Evolutionary conservation across 805 yeast genomes (phyloP).

Genomic region (Starmerella potacharoeniae): DNA sequence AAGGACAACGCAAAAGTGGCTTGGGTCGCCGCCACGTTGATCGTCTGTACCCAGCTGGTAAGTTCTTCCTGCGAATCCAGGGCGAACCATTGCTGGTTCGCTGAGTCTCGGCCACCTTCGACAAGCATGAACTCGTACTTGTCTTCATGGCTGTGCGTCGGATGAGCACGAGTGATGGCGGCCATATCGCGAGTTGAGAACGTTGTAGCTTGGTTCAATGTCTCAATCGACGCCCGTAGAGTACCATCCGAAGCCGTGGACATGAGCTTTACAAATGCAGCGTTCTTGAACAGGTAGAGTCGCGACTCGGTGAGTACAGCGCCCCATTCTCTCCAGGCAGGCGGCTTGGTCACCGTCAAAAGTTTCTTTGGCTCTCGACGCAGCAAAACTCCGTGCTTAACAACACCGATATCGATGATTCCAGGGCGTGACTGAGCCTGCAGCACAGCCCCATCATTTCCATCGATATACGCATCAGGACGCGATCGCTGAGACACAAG

Average conservation of each 20-base stretch:
- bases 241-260: constrained; percentile 6
- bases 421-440: constrained; percentile 29
- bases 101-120: constrained; percentile 25
- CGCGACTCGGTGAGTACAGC: constrained; percentile 33
- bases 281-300: constrained; percentile 33
- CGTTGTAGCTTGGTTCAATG: constrained; percentile 31
- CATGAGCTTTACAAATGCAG: constrained; percentile 24
- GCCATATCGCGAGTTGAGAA: constrained; percentile 33
- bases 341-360: constrained; percentile 20
- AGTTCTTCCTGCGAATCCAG: constrained; percentile 38
- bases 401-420: constrained; percentile 30
- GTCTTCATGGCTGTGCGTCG: constrained; percentile 3
- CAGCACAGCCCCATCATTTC: constrained; percentile 10
- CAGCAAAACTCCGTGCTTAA: constrained; percentile 31
- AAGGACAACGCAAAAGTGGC: constrained; percentile 21
- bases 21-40: constrained; percentile 43
- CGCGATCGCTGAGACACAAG: constrained; percentile 31
- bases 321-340: constrained; percentile 34
- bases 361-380: constrained; percentile 28
- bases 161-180: constrained; percentile 26
- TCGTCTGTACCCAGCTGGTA: constrained; percentile 47
- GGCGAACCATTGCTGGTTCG: constrained; percentile 32
- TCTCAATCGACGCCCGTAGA: constrained; percentile 29
- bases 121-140: constrained; percentile 24
- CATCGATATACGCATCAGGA: constrained; percentile 28